These are phyloP conservation scores for Phytomonas sp. DNA, from an alignment of 208 protist genomes.

Conservation along the genomic window DNA sequence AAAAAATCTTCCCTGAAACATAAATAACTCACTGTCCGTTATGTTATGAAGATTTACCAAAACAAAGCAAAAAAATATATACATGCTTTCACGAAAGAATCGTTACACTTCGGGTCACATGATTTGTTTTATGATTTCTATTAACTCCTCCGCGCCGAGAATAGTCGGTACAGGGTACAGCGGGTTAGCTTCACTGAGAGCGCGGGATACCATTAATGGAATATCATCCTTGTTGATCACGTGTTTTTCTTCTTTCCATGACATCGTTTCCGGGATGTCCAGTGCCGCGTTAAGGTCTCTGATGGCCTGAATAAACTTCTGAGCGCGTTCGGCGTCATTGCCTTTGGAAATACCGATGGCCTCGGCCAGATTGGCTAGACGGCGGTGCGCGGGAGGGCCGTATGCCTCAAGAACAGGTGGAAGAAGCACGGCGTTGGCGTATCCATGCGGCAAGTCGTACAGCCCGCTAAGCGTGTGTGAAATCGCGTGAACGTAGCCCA, in stretches of 20 bases:
- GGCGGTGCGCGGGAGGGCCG: slow-evolving; percentile 22
- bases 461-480: slow-evolving; percentile 69
- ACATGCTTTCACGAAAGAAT: neutral
- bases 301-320: slow-evolving; percentile 38
- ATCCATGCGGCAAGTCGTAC: slow-evolving; percentile 77
- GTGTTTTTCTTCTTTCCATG: slow-evolving; percentile 20
- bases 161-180: slow-evolving; percentile 61
- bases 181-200: slow-evolving; percentile 42
- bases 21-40: neutral
- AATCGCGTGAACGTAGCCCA: slow-evolving; percentile 79
- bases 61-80: slow-evolving; percentile 3
- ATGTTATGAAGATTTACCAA: slow-evolving; percentile 4
- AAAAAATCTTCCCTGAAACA: neutral
- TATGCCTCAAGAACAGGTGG: slow-evolving; percentile 58
- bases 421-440: slow-evolving; percentile 74
- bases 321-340: slow-evolving; percentile 29
- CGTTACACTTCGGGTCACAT: slow-evolving; percentile 8
- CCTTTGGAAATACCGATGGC: slow-evolving; percentile 18
- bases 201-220: slow-evolving; percentile 26
- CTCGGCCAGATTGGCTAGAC: slow-evolving; percentile 30
- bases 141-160: slow-evolving; percentile 39
- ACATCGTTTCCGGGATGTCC: slow-evolving; percentile 29
- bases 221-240: slow-evolving; percentile 30
- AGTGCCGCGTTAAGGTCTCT: slow-evolving; percentile 34
- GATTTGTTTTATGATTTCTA: slow-evolving; percentile 17